Percentiles rank a stretch among this genome's conserved stretches.
phyloP scores from a whole-genome alignment of 768 basidiomycete genomes.

The Trametes cinnabarina region DNA sequence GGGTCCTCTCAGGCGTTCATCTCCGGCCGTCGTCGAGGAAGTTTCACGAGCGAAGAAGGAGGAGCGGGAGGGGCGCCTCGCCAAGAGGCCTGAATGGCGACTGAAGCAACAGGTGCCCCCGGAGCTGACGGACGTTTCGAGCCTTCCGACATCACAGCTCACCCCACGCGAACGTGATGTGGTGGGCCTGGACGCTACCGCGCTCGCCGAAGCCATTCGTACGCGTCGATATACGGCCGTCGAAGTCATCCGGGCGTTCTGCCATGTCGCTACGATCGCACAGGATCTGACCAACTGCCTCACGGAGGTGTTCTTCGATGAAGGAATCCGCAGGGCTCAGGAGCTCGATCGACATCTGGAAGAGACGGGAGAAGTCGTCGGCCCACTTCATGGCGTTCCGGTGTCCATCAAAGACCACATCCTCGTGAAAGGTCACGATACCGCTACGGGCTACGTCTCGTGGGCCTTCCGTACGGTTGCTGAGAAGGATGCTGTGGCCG shows the following conservation, averaged over 20 bases:
- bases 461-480: constrained; percentile 65
- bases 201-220: constrained; percentile 28
- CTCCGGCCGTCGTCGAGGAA: constrained; percentile 13
- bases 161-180: constrained; percentile 32
- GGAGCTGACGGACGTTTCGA: constrained; percentile 29
- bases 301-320: constrained; percentile 78
- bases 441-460: constrained; percentile 67
- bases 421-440: constrained; percentile 59
- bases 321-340: constrained; percentile 59
- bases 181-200: constrained; percentile 35
- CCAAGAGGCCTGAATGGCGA: constrained; percentile 29
- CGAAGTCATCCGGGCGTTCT: constrained; percentile 36
- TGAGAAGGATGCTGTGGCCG: constrained; percentile 42
- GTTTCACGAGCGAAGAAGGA: constrained; percentile 24
- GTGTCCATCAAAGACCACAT: constrained; percentile 75
- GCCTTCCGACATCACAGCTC: constrained; percentile 28
- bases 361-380: constrained; percentile 53
- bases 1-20: background rate
- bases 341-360: constrained; percentile 67
- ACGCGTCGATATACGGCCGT: constrained; percentile 32
- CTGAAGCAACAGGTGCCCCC: constrained; percentile 20
- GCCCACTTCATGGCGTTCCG: constrained; percentile 80
- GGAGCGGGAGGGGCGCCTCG: constrained; percentile 29
- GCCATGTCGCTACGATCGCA: constrained; percentile 42
- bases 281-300: constrained; percentile 73